A percentile compares a stretch with the other conserved stretches of the same genome.
Conservation (phyloP, 345 rosid genomes). For the Populus ilicifolia region DNA sequence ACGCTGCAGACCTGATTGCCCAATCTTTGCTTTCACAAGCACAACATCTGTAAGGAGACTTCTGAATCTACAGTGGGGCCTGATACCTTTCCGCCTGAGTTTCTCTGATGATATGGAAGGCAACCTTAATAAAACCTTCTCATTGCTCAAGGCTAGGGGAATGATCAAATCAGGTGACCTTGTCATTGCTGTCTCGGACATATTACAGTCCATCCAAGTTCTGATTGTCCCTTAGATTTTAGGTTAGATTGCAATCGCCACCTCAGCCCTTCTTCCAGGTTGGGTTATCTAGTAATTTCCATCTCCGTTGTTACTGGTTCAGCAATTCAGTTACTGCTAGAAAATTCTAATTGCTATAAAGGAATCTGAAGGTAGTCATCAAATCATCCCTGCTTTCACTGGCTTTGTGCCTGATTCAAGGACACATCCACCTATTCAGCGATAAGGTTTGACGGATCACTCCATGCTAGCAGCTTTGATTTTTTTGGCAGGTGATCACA, state of each 20-base stretch:
- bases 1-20: slow-evolving; percentile 96
- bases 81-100: slow-evolving; percentile 92
- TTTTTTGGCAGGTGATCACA: slow-evolving; percentile 3
- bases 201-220: slow-evolving; percentile 93
- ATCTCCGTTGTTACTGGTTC: slow-evolving; percentile 5
- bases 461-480: neutral
- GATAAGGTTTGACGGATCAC: neutral
- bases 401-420: neutral
- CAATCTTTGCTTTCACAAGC: slow-evolving; percentile 88
- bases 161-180: slow-evolving; percentile 98
- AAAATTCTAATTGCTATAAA: slow-evolving; percentile 11
- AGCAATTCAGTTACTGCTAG: slow-evolving; percentile 16
- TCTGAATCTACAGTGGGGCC: slow-evolving; percentile 94
- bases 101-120: slow-evolving; percentile 93
- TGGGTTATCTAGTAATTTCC: slow-evolving; percentile 3
- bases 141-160: slow-evolving; percentile 90
- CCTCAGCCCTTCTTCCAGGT: slow-evolving; percentile 4
- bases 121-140: slow-evolving; percentile 86
- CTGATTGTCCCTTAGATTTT: slow-evolving; percentile 63
- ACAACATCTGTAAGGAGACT: slow-evolving; percentile 77
- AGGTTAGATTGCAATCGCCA: neutral
- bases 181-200: slow-evolving; percentile 90
- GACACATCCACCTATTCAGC: neutral
- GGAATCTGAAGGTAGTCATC: neutral
- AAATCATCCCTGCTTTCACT: neutral